Conservation (phyloP, 768 basidiomycete genomes). For the Naematelia encephala region DNA sequence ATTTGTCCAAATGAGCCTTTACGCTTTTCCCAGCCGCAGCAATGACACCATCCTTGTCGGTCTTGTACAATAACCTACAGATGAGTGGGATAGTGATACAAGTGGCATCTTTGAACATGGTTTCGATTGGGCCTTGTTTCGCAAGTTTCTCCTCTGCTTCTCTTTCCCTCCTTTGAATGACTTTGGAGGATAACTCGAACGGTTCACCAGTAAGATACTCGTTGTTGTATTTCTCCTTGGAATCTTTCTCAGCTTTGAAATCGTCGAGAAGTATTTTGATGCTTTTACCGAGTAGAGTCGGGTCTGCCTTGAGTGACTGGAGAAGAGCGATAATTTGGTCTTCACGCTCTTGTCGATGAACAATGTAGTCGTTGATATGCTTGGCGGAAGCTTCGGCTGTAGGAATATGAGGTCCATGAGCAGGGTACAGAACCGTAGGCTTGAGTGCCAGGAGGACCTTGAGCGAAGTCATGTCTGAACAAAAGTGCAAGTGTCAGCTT, state of each 20-base stretch:
- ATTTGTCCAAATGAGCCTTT: conserved; percentile 30
- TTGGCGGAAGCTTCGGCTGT: conserved; percentile 56
- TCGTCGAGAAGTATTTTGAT: conserved; percentile 3
- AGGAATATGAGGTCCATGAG: conserved; percentile 74
- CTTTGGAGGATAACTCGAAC: not conserved
- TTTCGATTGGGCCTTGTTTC: not conserved
- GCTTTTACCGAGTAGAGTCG: conserved; percentile 1
- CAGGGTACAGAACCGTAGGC: conserved; percentile 66
- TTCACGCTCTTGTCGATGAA: conserved; percentile 78
- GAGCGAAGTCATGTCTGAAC: conserved; percentile 45
- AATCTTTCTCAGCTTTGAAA: conserved; percentile 5
- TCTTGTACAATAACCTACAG: conserved; percentile 29
- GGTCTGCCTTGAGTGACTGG: conserved; percentile 1
- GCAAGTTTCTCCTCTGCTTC: not conserved
- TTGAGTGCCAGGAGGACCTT: conserved; percentile 36
- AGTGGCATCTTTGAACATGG: not conserved
- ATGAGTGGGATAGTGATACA: conserved; percentile 22
- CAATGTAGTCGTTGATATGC: conserved; percentile 68
- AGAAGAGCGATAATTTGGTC: conserved; percentile 61
- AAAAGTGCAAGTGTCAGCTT: no score
- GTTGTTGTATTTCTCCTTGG: conserved; percentile 14
- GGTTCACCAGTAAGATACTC: conserved; percentile 4
- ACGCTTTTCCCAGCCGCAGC: conserved; percentile 20
- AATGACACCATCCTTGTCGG: conserved; percentile 28
- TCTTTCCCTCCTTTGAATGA: not conserved